A percentile compares a stretch with the other conserved stretches of the same genome.
phyloP scores from a whole-genome alignment of 1,139 yeast genomes.

The Hyphopichia fennica region DNA sequence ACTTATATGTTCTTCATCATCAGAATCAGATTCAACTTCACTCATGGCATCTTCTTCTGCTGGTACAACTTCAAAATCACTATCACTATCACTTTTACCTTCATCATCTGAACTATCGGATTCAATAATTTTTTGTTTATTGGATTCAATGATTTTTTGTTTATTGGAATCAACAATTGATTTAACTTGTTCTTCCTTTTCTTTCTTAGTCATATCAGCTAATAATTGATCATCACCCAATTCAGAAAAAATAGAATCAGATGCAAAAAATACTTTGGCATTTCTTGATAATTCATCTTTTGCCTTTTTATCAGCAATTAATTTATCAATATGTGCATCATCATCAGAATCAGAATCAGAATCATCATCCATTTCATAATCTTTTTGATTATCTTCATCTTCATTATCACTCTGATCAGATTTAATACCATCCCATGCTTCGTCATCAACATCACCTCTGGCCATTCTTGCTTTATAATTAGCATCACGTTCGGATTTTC shows the following conservation, averaged over 20 bases:
- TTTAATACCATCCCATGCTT: slow-evolving; percentile 84
- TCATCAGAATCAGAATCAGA: slow-evolving; percentile 59
- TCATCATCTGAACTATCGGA: slow-evolving; percentile 21
- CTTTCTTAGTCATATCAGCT: slow-evolving; percentile 22
- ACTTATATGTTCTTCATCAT: slow-evolving; percentile 44
- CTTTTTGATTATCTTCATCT: slow-evolving; percentile 41
- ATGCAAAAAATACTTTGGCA: slow-evolving; percentile 74
- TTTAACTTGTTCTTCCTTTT: slow-evolving; percentile 3
- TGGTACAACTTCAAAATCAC: slow-evolving; percentile 57
- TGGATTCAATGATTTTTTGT: slow-evolving; percentile 2
- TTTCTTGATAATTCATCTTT: slow-evolving; percentile 61
- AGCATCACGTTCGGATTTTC: slow-evolving; percentile 77
- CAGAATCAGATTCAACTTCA: slow-evolving; percentile 42
- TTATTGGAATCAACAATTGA: not conserved
- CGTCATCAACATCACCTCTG: slow-evolving; percentile 78
- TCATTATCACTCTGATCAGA: slow-evolving; percentile 42
- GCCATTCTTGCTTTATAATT: slow-evolving; percentile 76
- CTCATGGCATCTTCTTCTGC: slow-evolving; percentile 32
- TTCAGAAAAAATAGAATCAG: slow-evolving; percentile 72
- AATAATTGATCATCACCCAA: slow-evolving; percentile 50
- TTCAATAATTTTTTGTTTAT: slow-evolving; percentile 12
- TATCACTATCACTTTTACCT: slow-evolving; percentile 20
- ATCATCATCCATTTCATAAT: slow-evolving; percentile 45
- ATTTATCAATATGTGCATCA: slow-evolving; percentile 67
- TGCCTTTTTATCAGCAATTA: slow-evolving; percentile 55